A percentile compares a stretch with the other conserved stretches of the same genome.
Conservation (phyloP, 306 rosid species). For the Pterocarpus santalinus region DNA sequence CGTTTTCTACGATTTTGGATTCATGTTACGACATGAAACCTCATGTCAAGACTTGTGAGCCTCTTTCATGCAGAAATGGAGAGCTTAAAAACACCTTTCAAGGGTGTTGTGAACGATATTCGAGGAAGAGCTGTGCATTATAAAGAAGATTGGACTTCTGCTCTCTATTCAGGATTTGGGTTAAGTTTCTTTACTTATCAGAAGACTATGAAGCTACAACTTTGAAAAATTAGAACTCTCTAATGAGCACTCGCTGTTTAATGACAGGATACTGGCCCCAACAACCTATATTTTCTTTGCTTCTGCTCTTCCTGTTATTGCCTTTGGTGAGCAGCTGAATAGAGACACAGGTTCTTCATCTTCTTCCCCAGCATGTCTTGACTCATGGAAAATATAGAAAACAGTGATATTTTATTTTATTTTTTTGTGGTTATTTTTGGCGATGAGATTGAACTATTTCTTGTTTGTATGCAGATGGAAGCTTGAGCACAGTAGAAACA, state of each 20-base stretch:
- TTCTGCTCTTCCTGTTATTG: conserved; percentile 86
- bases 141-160: conserved; percentile 79
- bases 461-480: conserved; percentile 73
- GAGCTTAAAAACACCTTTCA: conserved; percentile 68
- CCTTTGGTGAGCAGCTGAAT: conserved; percentile 77
- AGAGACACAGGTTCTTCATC: conserved; percentile 71
- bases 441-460: no score
- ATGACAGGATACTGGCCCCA: conserved; percentile 78
- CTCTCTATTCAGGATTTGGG: conserved; percentile 74
- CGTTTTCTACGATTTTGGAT: no score
- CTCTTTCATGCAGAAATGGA: no score
- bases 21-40: no score
- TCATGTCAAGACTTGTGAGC: no score
- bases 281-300: conserved; percentile 81
- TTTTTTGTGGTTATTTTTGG: no score
- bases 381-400: no score
- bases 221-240: not conserved
- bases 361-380: not conserved
- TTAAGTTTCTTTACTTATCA: conserved; percentile 40
- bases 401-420: no score
- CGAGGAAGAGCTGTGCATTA: conserved; percentile 71
- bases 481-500: conserved; percentile 88
- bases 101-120: conserved; percentile 69
- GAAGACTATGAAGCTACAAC: not conserved
- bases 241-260: conserved; percentile 9